Evolutionary conservation across 1,284 basidiomycete species (phyloP), one percentile per base, ranked within the genome.

Genomic region (Tilletia setariae): DNA sequence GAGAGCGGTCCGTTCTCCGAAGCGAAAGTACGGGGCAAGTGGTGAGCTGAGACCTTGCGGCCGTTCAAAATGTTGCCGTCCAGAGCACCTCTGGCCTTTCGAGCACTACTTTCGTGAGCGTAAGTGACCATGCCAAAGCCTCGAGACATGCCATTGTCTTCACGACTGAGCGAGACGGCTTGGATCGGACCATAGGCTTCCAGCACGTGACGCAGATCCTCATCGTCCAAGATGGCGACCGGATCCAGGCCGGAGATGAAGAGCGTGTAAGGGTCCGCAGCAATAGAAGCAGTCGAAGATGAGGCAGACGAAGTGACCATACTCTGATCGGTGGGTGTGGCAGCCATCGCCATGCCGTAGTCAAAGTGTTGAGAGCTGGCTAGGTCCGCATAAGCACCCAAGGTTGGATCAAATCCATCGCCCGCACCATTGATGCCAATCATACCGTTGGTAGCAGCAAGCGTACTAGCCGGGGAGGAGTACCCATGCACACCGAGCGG

Each of bases 41-140:
- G 64, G 49, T 70, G 66, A 9, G 71, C 68, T 35, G 63, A 49
- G 25, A 74, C 62, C n/a, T 63, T 62, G 25, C 67, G 63, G n/a
- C 72, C 72, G 35, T 72, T 66, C 28, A 68, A 32, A 11, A 72
- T 16, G 44, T 74, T 70, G 62, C 71, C 71, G 47, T 74, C 65
- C 47, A 74, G 44, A 15, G 16, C 47, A 2, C 44, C 46, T 9
- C 61, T 56, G n/a, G 70, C 72, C 21, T 44, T 25, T n/a, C 40
- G 40, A 9, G 72, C 72, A 9, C 67, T 68, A 1, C 25, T 59
- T 2, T 66, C 63, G 7, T 42, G 64, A 2, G 47, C 32, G 53
- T 73, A 74, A 28, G 68, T 66, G 30, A 72, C 69, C 46, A 70
- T 59, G 21, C 72, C 72, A 47, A 64, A 70, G 40, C 72, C 72